phyloP scores from a whole-genome alignment of 164 flowering plant genomes.

The Cinnamomum micranthum region DNA sequence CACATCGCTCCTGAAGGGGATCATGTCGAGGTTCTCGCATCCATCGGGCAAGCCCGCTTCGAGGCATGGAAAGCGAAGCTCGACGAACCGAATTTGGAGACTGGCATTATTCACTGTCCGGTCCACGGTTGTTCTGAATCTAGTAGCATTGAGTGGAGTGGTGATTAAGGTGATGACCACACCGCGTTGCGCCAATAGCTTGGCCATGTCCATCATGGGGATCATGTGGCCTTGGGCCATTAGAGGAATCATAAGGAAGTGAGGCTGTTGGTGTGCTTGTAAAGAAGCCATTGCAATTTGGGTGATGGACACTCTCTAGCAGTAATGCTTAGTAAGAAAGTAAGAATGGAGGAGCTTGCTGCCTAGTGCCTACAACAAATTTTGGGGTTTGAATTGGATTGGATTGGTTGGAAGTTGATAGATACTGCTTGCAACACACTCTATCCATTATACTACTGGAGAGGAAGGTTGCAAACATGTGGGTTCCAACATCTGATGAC shows the following conservation, averaged over 20 bases:
- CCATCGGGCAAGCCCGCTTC: slow-evolving; percentile 51
- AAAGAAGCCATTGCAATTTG: background rate
- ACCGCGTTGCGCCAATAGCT: slow-evolving; percentile 33
- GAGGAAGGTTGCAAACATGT: too few relatives aligned
- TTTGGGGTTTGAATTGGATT: too few relatives aligned
- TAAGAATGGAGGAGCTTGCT: too few relatives aligned
- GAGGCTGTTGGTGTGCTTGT: slow-evolving; percentile 7
- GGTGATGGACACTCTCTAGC: too few relatives aligned
- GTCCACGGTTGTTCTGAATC: slow-evolving; percentile 15
- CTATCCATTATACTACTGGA: too few relatives aligned
- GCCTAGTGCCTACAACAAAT: too few relatives aligned
- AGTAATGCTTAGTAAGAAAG: too few relatives aligned
- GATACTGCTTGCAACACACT: too few relatives aligned
- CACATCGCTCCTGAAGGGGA: slow-evolving; percentile 21
- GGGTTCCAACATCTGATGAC: too few relatives aligned
- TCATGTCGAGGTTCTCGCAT: slow-evolving; percentile 42
- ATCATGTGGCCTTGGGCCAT: slow-evolving; percentile 32
- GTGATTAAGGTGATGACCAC: slow-evolving; percentile 40
- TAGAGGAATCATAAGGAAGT: slow-evolving; percentile 24
- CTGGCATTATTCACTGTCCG: slow-evolving; percentile 19
- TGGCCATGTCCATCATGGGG: slow-evolving; percentile 56
- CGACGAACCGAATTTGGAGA: slow-evolving; percentile 21
- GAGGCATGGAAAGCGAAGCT: slow-evolving; percentile 23
- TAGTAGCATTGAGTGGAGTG: slow-evolving; percentile 41
- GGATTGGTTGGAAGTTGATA: too few relatives aligned